Evolutionary conservation across 2,329 filamentous ascomycete genomes (phyloP).

Genomic region (Epichloe festucae): DNA sequence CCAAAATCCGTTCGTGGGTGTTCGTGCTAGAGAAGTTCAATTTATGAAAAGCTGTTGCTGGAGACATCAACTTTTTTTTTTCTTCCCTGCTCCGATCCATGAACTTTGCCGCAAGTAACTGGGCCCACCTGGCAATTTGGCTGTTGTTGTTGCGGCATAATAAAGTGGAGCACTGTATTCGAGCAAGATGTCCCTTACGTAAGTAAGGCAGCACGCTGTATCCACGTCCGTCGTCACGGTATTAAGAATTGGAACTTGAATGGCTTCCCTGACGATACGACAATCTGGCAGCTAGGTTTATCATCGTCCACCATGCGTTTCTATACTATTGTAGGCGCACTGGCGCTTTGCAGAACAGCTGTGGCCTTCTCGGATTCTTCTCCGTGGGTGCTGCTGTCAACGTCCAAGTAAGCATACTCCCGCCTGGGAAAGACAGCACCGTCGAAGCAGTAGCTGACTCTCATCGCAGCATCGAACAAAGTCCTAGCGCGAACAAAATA

Average conservation of each 20-base stretch:
- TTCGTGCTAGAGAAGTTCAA: neutral
- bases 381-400: conserved; percentile 82
- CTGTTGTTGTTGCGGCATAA: too few relatives aligned
- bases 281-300: neutral
- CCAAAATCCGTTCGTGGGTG: neutral
- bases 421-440: conserved; percentile 3
- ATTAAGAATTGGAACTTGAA: conserved; percentile 9
- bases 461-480: conserved; percentile 20
- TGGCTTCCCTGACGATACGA: conserved; percentile 14
- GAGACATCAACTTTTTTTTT: neutral
- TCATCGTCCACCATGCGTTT: conserved; percentile 35
- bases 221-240: neutral
- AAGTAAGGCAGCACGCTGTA: neutral
- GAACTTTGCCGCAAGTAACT: neutral
- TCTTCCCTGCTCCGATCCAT: neutral
- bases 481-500: conserved; percentile 27
- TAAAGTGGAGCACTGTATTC: neutral
- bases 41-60: neutral
- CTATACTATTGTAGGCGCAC: conserved; percentile 34
- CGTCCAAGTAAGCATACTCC: conserved; percentile 51
- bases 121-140: neutral
- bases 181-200: neutral
- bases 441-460: conserved; percentile 2
- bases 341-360: conserved; percentile 44
- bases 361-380: conserved; percentile 75